Evolutionary conservation across 768 basidiomycete species (phyloP).

Genomic region (Chalciporus piperatus): DNA sequence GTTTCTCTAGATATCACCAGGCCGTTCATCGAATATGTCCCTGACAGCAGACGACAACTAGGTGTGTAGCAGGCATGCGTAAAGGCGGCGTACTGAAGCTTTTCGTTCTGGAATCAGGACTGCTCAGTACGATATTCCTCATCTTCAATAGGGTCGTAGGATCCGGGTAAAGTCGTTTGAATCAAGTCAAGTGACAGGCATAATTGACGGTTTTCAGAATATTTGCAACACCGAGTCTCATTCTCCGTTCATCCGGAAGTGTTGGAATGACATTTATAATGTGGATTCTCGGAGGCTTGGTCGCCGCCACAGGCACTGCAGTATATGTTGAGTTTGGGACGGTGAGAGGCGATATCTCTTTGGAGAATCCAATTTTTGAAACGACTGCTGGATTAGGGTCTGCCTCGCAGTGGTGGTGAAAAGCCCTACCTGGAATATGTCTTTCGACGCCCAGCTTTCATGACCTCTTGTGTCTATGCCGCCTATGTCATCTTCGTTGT

Average conservation of each 20-base stretch:
- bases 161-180: slow-evolving; percentile 48
- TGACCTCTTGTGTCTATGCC: slow-evolving; percentile 58
- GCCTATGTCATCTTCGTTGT: slow-evolving; percentile 58
- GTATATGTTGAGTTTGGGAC: slow-evolving; percentile 76
- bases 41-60: slow-evolving; percentile 46
- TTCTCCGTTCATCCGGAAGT: slow-evolving; percentile 64
- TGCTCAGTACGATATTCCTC: slow-evolving; percentile 55
- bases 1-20: slow-evolving; percentile 1
- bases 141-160: slow-evolving; percentile 79
- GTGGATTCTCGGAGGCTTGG: slow-evolving; percentile 69
- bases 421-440: slow-evolving; percentile 75
- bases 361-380: too few relatives aligned
- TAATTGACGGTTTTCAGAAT: slow-evolving; percentile 41
- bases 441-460: slow-evolving; percentile 58
- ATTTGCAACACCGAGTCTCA: slow-evolving; percentile 67
- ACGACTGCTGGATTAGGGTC: slow-evolving; percentile 39
- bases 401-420: slow-evolving; percentile 71
- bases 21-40: slow-evolving; percentile 43
- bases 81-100: neutral
- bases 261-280: slow-evolving; percentile 65
- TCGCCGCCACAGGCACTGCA: slow-evolving; percentile 63
- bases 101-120: slow-evolving; percentile 6
- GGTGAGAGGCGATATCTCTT: slow-evolving; percentile 32
- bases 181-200: too few relatives aligned
- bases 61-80: slow-evolving; percentile 34